Conservation (phyloP, 345 rosid species). For the Raphanus sativus region DNA sequence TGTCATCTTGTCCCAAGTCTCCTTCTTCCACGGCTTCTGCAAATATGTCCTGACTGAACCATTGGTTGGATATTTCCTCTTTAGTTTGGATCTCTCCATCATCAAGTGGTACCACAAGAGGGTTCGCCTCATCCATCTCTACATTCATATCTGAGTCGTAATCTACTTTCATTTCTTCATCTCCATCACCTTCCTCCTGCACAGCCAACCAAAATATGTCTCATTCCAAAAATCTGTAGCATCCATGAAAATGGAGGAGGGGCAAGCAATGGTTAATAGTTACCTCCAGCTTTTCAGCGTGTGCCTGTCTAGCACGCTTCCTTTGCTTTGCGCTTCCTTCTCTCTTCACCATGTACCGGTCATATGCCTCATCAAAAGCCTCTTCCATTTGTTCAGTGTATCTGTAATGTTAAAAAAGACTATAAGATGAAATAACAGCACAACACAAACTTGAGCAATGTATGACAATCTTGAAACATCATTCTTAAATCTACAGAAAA, state of each 20-base stretch:
- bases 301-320: conserved; percentile 74
- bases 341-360: conserved; percentile 57
- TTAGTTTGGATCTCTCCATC: conserved; percentile 62
- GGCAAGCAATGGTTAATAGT: neutral
- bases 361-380: conserved; percentile 78
- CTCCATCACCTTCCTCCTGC: conserved; percentile 63
- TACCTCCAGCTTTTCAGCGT: conserved; percentile 71
- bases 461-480: neutral
- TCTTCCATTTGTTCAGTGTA: conserved; percentile 79
- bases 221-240: neutral
- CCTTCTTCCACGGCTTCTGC: conserved; percentile 78
- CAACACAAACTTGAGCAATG: conserved; percentile 7
- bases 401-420: conserved; percentile 44
- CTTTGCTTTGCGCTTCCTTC: conserved; percentile 83
- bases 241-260: neutral
- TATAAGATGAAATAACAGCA: neutral
- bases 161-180: conserved; percentile 47
- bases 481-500: neutral
- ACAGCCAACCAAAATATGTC: conserved; percentile 3
- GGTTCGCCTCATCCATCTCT: conserved; percentile 69
- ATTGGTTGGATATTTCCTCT: conserved; percentile 72
- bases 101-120: conserved; percentile 73
- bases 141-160: conserved; percentile 70
- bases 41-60: conserved; percentile 90
- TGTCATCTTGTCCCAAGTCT: conserved; percentile 54